Evolutionary conservation across 306 rosid species (phyloP).

Genomic region (Alnus glutinosa): DNA sequence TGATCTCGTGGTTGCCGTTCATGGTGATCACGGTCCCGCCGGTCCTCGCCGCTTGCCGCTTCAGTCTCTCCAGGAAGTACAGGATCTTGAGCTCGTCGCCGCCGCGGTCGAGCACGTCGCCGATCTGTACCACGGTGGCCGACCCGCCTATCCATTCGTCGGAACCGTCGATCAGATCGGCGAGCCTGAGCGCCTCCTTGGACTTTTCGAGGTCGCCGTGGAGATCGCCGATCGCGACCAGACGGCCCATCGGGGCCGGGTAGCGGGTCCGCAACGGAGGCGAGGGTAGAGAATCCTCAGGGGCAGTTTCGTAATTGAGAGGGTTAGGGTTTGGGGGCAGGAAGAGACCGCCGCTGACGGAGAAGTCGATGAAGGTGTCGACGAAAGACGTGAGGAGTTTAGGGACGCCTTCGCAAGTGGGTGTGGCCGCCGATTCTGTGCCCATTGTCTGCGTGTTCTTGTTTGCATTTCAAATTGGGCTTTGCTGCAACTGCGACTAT

Average conservation of each 20-base stretch:
- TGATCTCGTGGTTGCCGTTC: conserved; percentile 97
- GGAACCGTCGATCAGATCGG: conserved; percentile 56
- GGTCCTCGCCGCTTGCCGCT: conserved; percentile 60
- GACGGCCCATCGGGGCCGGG: conserved; percentile 47
- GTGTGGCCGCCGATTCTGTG: background rate
- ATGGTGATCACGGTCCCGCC: conserved; percentile 76
- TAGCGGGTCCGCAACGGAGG: conserved; percentile 46
- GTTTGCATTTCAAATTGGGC: too few relatives aligned
- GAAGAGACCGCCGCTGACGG: conserved; percentile 80
- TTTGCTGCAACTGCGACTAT: too few relatives aligned
- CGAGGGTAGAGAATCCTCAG: background rate
- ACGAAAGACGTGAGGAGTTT: conserved; percentile 64
- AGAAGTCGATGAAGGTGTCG: conserved; percentile 85
- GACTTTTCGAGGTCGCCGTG: conserved; percentile 90
- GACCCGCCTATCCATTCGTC: conserved; percentile 75
- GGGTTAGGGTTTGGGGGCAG: conserved; percentile 22
- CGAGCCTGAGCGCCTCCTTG: conserved; percentile 66
- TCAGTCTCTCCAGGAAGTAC: conserved; percentile 73
- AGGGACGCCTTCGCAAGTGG: conserved; percentile 61
- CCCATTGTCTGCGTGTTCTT: background rate
- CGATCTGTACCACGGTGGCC: conserved; percentile 76
- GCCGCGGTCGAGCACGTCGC: conserved; percentile 93
- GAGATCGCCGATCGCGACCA: conserved; percentile 82
- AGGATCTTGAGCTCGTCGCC: conserved; percentile 77
- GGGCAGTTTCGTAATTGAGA: background rate